Percentiles rank a stretch among this genome's conserved stretches.
These are phyloP conservation scores for Stipa capillata DNA, from an alignment of 176 grass and related monocot species.

Conservation along the genomic window DNA sequence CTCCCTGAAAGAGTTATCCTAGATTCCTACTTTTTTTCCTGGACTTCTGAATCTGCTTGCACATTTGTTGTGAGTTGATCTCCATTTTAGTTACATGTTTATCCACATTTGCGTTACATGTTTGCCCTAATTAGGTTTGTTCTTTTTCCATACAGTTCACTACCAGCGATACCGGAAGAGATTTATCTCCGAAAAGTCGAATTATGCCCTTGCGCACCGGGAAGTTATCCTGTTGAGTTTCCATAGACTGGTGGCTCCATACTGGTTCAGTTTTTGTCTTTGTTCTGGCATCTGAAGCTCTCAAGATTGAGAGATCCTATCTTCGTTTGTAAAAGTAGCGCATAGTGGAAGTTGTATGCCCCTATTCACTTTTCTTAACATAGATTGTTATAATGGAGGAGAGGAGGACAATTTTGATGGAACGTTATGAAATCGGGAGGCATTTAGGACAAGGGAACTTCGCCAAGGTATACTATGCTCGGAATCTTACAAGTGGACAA, in stretches of 20 bases:
- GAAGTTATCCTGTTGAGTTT: not conserved
- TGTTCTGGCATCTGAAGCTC: not conserved
- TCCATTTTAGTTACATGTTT: not conserved
- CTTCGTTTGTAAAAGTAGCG: not conserved
- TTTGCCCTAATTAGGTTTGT: slow-evolving; percentile 8
- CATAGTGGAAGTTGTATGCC: no score
- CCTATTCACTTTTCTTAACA: not conserved
- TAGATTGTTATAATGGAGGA: slow-evolving; percentile 31
- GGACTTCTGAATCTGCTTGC: not conserved
- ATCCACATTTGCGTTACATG: not conserved
- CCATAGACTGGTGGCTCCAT: not conserved
- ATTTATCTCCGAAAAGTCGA: not conserved
- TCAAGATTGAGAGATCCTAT: not conserved
- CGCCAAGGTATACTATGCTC: slow-evolving; percentile 49
- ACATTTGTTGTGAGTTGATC: not conserved
- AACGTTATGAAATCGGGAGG: slow-evolving; percentile 43
- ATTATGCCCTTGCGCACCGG: not conserved
- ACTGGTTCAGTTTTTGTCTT: not conserved
- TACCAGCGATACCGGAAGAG: no score
- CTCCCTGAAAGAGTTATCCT: not conserved
- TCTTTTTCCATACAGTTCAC: not conserved
- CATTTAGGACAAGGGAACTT: slow-evolving; percentile 47
- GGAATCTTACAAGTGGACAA: slow-evolving; percentile 20
- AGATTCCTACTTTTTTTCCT: not conserved
- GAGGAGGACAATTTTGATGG: slow-evolving; percentile 40